Evolutionary conservation across 2,329 filamentous ascomycete species (phyloP), one percentile per base, ranked within the genome.

Genomic region (Sclerotinia subarctica): DNA sequence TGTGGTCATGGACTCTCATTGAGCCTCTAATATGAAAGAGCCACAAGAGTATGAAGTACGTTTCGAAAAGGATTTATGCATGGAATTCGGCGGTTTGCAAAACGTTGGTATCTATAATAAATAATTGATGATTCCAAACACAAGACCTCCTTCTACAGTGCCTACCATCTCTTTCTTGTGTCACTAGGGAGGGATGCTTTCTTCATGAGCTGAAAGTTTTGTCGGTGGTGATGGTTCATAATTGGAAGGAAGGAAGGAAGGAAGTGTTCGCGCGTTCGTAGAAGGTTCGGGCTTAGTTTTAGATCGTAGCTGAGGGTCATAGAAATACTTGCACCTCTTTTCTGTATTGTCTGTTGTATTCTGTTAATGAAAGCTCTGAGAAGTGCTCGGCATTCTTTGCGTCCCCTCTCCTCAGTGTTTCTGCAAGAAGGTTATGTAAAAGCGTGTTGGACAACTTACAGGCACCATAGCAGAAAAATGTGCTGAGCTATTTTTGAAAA

Each of bases 401-500:
- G 15, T 5, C 32, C 5, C 2, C 6, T 1, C 2, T 24, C 5
- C 24, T 0, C 0, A 35, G n/a, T 17, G 32, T 35, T 6, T 38
- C 2, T 56, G 15, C 32, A 1, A 3, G 21, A 13, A 15, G 13
- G 10, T 38, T 5, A 10, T 56, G 29, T 8, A 13, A 56, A 21
- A 56, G 5, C n/a, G 13, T 15, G 4, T 8, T 5, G 13, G 8
- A 21, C 2, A 56, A 15, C 5, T 24, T 5, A 6, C 21, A 24
- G 2, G 15, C 8, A 11, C 17, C 3, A 2, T 8, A 4, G 2
- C 11, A 5, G 15, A 21, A 38, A 2, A 0, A n/a, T 3, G 21
- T 7, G 29, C 21, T 5, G 51, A 17, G 26, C 17, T 53, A 17
- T 8, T 32, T 7, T 32, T 21, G 4, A 1, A 4, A 19, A 10